Conservation (phyloP, 352 stramenopile genomes). For the Globisporangium nodosum region DNA sequence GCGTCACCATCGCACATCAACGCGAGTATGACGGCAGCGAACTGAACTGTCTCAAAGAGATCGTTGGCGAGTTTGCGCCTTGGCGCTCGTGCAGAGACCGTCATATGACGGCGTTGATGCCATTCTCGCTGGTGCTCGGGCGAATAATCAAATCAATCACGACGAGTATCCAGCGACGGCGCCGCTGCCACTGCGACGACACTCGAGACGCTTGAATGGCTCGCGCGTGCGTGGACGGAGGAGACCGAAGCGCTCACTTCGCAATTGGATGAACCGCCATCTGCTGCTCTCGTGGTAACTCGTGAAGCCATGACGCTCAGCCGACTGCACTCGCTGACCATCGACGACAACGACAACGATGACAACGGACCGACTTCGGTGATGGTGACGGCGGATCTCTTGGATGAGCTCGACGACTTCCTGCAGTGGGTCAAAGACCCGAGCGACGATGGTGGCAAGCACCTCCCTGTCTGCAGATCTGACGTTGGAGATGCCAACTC, state of each 20-base stretch:
- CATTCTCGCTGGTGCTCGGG: no score
- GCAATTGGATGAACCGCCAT: neutral
- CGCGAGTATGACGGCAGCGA: no score
- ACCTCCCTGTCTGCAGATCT: conserved; percentile 27
- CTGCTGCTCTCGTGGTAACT: neutral
- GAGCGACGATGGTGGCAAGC: conserved; percentile 17
- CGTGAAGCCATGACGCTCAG: neutral
- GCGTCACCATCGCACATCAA: no score
- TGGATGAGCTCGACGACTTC: conserved; percentile 39
- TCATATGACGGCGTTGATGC: no score
- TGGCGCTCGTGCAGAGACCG: no score
- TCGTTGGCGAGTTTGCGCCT: no score
- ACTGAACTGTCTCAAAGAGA: no score
- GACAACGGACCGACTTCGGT: neutral
- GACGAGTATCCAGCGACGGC: no score
- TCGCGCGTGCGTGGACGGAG: neutral
- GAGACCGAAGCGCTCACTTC: neutral
- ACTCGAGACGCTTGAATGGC: no score
- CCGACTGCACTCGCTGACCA: neutral
- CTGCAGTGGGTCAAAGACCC: conserved; percentile 28
- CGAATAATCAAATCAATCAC: no score
- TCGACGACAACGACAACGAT: neutral
- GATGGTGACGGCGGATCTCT: conserved; percentile 15
- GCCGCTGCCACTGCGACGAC: no score
- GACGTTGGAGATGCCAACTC: neutral